phyloP scores from a whole-genome alignment of 805 yeast genomes.

The Saccharomyces mikatae region DNA sequence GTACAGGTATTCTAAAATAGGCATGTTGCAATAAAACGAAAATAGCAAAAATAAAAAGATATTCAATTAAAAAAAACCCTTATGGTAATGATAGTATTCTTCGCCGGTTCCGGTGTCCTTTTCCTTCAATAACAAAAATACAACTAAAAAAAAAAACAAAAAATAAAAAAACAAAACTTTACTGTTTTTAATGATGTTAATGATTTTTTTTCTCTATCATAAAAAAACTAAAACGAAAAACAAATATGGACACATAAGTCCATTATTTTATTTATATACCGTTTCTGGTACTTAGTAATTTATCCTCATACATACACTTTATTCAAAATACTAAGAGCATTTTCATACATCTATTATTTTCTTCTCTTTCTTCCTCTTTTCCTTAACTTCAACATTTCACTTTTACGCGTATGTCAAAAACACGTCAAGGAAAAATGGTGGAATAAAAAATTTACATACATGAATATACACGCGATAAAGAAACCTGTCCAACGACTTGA shows the following conservation, averaged over 20 bases:
- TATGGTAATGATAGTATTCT: neutral
- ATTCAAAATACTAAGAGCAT: neutral
- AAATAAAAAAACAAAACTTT: neutral
- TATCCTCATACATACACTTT: neutral
- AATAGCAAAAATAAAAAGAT: neutral
- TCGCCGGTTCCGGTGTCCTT: conserved; percentile 4
- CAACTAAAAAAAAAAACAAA: neutral
- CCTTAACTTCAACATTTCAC: neutral
- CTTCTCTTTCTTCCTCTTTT: neutral
- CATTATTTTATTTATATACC: neutral
- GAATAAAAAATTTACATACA: neutral
- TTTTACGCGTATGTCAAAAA: neutral
- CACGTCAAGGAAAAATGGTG: neutral
- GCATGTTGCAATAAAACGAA: neutral
- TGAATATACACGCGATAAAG: no score
- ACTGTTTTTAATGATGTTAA: neutral
- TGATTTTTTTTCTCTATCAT: neutral
- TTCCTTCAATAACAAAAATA: neutral
- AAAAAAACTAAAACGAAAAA: neutral
- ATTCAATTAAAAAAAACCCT: neutral
- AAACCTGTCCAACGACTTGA: neutral
- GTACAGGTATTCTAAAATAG: conserved; percentile 6
- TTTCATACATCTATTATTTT: neutral
- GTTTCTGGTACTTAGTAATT: neutral
- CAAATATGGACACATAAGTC: neutral